Evolutionary conservation across 305 asterid species (phyloP).

Genomic region (Andrographis paniculata): DNA sequence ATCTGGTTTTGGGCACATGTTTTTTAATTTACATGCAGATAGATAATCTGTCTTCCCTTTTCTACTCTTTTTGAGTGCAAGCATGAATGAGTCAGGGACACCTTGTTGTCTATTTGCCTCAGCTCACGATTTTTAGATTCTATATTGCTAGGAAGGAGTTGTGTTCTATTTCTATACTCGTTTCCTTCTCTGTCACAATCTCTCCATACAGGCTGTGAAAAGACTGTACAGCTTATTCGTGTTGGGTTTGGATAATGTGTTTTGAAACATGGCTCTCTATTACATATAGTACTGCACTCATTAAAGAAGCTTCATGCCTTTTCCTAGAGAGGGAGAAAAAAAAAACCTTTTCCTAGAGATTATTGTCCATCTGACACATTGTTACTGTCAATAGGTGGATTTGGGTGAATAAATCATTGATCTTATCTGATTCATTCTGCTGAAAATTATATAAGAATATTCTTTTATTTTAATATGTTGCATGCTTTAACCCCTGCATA

Average conservation of each 20-base stretch:
- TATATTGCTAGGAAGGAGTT: no score
- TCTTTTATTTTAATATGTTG: neutral
- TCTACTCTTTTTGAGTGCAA: neutral
- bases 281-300: no score
- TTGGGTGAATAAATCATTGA: constrained; percentile 6
- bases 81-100: neutral
- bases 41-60: neutral
- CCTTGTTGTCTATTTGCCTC: no score
- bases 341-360: neutral
- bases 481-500: neutral
- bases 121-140: no score
- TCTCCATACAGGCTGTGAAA: no score
- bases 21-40: neutral
- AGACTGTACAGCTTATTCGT: no score
- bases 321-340: no score
- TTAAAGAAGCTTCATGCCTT: no score
- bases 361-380: neutral
- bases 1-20: constrained; percentile 1
- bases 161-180: neutral
- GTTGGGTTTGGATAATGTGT: no score
- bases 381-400: constrained; percentile 4
- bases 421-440: no score
- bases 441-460: constrained; percentile 1
- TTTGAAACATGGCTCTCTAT: no score
- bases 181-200: neutral